Evolutionary conservation across 2,329 filamentous ascomycete species (phyloP), one percentile per base, ranked within the genome.

Genomic region (Cylindrodendrum hubeiense): DNA sequence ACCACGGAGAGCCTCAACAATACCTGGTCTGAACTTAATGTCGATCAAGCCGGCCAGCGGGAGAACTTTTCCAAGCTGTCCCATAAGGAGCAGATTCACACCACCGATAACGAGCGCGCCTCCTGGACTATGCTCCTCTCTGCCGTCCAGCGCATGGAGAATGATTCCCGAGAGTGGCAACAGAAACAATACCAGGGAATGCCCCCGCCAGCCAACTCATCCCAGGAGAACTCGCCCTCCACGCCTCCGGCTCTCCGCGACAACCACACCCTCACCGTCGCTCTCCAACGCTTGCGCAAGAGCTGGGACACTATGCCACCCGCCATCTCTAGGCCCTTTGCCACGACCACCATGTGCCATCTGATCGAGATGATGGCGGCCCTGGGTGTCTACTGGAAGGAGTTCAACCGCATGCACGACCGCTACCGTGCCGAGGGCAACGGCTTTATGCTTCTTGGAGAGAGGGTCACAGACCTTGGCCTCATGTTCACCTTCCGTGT

Each of bases 301-400:
- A 82, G 82, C 66, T 86, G 84, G 84, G 84, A 86, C 66, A 85
- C 80, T 1, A 87, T 87, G 83, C 85, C 85, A 1, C 59, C 77
- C 1, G 77, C 78, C 33, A 73, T 86, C 53, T 80, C 78, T 37
- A 83, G 83, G 37, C 85, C 85, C 0, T 87, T 86, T 53, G 85
- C 84, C 3, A 87, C 84, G 0, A 87, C 83, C 0, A 85, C 85
- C n/a, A 85, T 88, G 65, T 86, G 83, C 59, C 86, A 88, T 67
- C 74, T 87, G 4, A 76, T 88, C 30, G 86, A 88, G 77, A 84
- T 88, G 64, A 80, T 85, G 26, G 84, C 84, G 5, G 83, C 85
- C 62, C 76, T 88, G 17, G 86, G 87, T 8, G 80, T 89, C 8
- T 83, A 89, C 74, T 89, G 87, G 87, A 86, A 85, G 66, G 84